These are phyloP conservation scores for Zoysia japonica DNA, from an alignment of 176 grass and related monocot genomes.

Conservation along the genomic window DNA sequence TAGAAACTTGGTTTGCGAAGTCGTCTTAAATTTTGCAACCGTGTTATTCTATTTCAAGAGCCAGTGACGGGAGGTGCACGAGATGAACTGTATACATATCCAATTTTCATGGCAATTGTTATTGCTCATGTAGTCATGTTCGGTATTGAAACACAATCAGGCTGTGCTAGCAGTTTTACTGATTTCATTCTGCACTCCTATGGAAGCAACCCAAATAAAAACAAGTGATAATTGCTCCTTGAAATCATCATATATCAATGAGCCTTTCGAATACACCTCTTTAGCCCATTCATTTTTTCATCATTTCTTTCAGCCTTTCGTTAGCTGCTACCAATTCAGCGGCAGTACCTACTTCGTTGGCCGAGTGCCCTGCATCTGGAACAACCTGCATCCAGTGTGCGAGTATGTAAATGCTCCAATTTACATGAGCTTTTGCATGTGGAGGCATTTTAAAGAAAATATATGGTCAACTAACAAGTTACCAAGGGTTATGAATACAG, in stretches of 20 bases:
- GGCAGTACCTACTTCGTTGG: conserved; percentile 66
- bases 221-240: neutral
- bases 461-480: neutral
- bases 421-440: neutral
- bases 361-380: conserved; percentile 88
- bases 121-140: neutral
- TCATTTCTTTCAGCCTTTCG: conserved; percentile 62
- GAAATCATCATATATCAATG: neutral
- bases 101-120: neutral
- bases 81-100: too few species aligned
- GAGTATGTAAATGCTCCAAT: neutral
- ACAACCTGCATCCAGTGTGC: conserved; percentile 58
- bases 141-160: neutral
- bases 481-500: neutral
- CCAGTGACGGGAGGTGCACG: too few species aligned
- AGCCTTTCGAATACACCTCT: neutral
- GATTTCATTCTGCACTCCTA: neutral
- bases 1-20: neutral
- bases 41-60: too few species aligned
- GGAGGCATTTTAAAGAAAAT: neutral
- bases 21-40: neutral
- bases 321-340: conserved; percentile 81
- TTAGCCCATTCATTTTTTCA: conserved; percentile 44
- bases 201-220: neutral
- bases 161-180: neutral